These are phyloP conservation scores for Helicostylum pulchrum DNA, from an alignment of 192 early-diverging fungal genomes.

Conservation along the genomic window DNA sequence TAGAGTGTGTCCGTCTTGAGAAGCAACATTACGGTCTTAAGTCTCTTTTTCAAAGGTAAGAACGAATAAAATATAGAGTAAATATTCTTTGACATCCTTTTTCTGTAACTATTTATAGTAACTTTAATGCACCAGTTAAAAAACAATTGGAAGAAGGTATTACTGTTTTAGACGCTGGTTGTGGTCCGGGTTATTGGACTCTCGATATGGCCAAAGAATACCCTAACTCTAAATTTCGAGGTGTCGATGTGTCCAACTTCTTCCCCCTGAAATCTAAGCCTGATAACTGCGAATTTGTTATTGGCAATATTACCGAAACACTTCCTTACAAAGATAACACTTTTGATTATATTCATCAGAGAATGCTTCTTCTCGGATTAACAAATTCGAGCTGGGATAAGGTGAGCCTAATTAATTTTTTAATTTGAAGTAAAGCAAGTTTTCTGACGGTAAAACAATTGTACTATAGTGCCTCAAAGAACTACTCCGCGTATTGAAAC, in stretches of 20 bases:
- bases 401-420: neutral
- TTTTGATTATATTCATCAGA: slow-evolving; percentile 35
- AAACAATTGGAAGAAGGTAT: slow-evolving; percentile 13
- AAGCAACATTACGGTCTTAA: too few relatives aligned
- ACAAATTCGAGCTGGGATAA: slow-evolving; percentile 20
- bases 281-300: slow-evolving; percentile 9
- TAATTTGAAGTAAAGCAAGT: neutral
- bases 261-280: slow-evolving; percentile 25
- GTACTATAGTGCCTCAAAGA: slow-evolving; percentile 8
- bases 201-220: slow-evolving; percentile 49
- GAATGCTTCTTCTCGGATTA: slow-evolving; percentile 15
- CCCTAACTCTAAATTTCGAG: slow-evolving; percentile 42
- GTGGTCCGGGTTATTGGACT: slow-evolving; percentile 32
- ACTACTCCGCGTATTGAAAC: slow-evolving; percentile 30
- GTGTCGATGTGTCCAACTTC: slow-evolving; percentile 43
- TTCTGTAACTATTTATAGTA: slow-evolving; percentile 1
- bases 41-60: too few relatives aligned
- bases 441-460: neutral
- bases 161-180: slow-evolving; percentile 27
- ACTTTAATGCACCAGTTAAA: slow-evolving; percentile 19
- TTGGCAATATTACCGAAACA: slow-evolving; percentile 13
- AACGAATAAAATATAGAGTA: too few relatives aligned
- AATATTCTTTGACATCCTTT: too few relatives aligned
- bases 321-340: slow-evolving; percentile 26
- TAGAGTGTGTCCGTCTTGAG: too few relatives aligned